Conservation (phyloP, 768 basidiomycete species). For the Psilocybe azurescens region DNA sequence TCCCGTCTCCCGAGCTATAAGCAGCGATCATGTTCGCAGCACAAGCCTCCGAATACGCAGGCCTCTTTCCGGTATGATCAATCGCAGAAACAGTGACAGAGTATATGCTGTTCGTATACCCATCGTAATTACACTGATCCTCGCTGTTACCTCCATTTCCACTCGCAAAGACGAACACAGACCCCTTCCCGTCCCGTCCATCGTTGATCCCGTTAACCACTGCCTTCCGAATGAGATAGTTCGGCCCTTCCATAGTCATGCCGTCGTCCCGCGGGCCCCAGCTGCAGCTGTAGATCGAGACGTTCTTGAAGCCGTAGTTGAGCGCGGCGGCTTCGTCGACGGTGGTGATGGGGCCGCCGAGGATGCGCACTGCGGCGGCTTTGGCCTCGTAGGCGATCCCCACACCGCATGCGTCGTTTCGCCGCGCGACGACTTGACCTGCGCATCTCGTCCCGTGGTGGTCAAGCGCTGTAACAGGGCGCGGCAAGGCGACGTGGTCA, state of each 20-base stretch:
- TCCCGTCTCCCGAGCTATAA: constrained; percentile 91
- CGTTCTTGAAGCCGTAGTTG: constrained; percentile 92
- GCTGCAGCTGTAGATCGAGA: constrained; percentile 91
- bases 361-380: constrained; percentile 91
- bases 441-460: constrained; percentile 98
- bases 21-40: constrained; percentile 96
- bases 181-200: constrained; percentile 87
- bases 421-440: constrained; percentile 91
- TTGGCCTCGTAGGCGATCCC: constrained; percentile 92
- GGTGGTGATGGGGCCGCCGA: constrained; percentile 91
- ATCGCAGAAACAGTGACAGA: constrained; percentile 92
- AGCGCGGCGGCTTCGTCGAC: constrained; percentile 94
- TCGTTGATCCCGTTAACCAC: constrained; percentile 91
- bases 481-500: constrained; percentile 85
- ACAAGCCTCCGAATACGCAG: constrained; percentile 94
- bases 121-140: constrained; percentile 99
- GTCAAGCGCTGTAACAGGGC: constrained; percentile 84
- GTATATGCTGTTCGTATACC: constrained; percentile 97
- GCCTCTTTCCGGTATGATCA: constrained; percentile 90
- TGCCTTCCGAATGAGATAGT: constrained; percentile 88
- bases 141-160: constrained; percentile 90
- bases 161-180: constrained; percentile 94
- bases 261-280: constrained; percentile 99
- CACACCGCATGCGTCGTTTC: constrained; percentile 91
- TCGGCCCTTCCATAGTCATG: constrained; percentile 89